phyloP scores from a whole-genome alignment of 2,329 filamentous ascomycete genomes.

The Penicillium sclerotigenum region DNA sequence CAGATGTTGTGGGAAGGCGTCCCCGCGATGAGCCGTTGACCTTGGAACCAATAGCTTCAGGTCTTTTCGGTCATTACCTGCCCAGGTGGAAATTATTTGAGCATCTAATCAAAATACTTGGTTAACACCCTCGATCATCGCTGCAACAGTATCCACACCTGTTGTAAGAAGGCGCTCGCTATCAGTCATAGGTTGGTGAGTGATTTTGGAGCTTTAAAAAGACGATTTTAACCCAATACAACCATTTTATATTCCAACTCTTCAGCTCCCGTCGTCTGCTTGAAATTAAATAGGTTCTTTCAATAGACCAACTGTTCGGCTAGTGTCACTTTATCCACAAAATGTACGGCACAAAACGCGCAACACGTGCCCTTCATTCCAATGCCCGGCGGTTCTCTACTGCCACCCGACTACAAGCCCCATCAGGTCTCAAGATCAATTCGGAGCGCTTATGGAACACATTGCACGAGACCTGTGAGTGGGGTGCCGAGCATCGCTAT shows the following conservation, averaged over 20 bases:
- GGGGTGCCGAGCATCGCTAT: conserved; percentile 30
- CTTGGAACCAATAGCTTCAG: neutral
- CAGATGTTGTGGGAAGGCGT: conserved; percentile 22
- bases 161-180: conserved; percentile 3
- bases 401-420: conserved; percentile 6
- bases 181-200: neutral
- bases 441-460: conserved; percentile 28
- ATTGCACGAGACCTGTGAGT: conserved; percentile 33
- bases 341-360: conserved; percentile 11
- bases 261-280: neutral
- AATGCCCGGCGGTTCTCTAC: conserved; percentile 14
- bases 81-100: neutral
- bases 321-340: neutral
- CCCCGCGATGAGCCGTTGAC: neutral
- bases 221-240: neutral
- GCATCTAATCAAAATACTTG: neutral
- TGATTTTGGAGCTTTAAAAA: neutral
- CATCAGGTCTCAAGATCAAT: conserved; percentile 30
- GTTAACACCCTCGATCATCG: neutral
- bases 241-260: neutral
- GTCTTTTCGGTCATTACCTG: neutral
- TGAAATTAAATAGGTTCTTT: neutral
- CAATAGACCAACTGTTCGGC: neutral
- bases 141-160: neutral
- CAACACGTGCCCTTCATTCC: conserved; percentile 9